Evolutionary conservation across 805 yeast species (phyloP), one percentile per base, ranked within the genome.

Genomic region (Nakazawaea wyomingensis): DNA sequence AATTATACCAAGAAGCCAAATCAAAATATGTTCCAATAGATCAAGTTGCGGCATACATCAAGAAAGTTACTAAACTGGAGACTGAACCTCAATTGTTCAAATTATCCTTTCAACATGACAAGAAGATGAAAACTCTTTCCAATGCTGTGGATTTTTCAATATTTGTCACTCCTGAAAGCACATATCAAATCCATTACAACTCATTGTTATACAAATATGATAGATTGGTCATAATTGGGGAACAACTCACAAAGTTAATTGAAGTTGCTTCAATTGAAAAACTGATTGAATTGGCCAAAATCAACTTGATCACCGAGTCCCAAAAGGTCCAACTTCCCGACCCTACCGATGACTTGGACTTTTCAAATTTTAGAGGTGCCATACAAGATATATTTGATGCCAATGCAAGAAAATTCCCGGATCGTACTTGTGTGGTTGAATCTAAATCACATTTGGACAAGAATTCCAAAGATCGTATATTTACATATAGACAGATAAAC

Each of bases 371-470:
- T 64, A 75, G 95, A 51, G 99, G 99, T 36, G 90, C 98, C 13
- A 95, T 93, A 54, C 99, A 93, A 57, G 99, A 93, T 56, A 90
- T 93, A 34, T 93, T 93, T 64, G 82, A 85, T 63, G 79, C 73
- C 45, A 95, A 93, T 59, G 96, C 99, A 11, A 79, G 72, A 36
- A 74, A 73, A 52, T 80, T 77, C 60, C 99, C 99, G 3, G 89
- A 86, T 27, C 76, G 96, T 58, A 72, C 85, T 10, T 88, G 98
- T 68, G 96, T 93, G 32, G 83, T 91, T 21, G 99, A 93, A 65
- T 91, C 99, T 20, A 84, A 83, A 49, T 79, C 84, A 34, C 78
- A 80, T 57, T 60, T 78, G 50, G 72, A 77, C 45, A 69, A 78
- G 5, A 56, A 62, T 14, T 60, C 75, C 34, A 68, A 68, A 51